Evolutionary conservation across 2,329 filamentous ascomycete genomes (phyloP).

Genomic region (Diaporthe vaccinii): DNA sequence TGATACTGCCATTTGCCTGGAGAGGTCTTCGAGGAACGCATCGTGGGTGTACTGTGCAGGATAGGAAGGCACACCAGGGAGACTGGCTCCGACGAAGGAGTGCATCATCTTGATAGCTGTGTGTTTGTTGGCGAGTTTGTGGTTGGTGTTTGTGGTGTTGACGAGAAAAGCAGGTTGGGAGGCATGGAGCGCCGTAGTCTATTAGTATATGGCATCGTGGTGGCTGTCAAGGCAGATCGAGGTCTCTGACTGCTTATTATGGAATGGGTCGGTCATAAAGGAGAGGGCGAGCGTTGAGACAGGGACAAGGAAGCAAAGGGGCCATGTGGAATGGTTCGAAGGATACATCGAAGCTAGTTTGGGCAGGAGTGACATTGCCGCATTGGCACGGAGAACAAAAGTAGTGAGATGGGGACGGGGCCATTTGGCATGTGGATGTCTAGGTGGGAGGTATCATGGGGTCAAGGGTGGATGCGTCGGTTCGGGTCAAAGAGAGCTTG

Average conservation of each 20-base stretch:
- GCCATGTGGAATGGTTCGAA: constrained; percentile 43
- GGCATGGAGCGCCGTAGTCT: constrained; percentile 34
- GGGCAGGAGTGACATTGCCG: constrained; percentile 45
- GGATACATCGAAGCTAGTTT: constrained; percentile 47
- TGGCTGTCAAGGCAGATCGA: constrained; percentile 38
- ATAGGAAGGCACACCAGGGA: constrained; percentile 46
- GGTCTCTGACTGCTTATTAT: constrained; percentile 41
- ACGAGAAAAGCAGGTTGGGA: not conserved
- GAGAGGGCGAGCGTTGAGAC: constrained; percentile 42
- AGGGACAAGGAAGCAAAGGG: constrained; percentile 42
- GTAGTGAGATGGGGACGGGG: constrained; percentile 49
- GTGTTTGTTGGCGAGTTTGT: constrained; percentile 22
- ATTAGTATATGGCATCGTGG: constrained; percentile 41
- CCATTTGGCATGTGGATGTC: constrained; percentile 50
- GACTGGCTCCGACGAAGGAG: constrained; percentile 51
- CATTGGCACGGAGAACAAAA: constrained; percentile 49
- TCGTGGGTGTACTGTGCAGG: constrained; percentile 55
- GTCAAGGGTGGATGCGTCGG: constrained; percentile 46
- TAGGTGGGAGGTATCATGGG: constrained; percentile 41
- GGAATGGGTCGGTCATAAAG: constrained; percentile 40
- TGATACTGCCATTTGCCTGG: constrained; percentile 64
- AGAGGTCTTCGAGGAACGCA: constrained; percentile 64
- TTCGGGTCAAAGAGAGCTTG: constrained; percentile 49
- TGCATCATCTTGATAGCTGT: constrained; percentile 47
- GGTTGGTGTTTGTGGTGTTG: constrained; percentile 19